Evolutionary conservation across 352 stramenopile species (phyloP).

Genomic region (Aphanomyces invadans): DNA sequence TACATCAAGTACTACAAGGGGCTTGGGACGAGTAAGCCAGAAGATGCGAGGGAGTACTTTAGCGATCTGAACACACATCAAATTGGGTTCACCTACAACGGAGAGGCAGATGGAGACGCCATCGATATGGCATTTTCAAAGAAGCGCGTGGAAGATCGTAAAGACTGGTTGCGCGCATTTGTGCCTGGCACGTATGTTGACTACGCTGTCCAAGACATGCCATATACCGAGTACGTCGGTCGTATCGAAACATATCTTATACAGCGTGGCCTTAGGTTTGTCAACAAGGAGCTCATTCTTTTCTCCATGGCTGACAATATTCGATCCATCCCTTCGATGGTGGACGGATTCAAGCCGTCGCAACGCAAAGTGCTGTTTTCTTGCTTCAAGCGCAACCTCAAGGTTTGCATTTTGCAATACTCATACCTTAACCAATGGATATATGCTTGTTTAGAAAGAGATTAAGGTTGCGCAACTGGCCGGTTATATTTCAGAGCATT

Average conservation of each 20-base stretch:
- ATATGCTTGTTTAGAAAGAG: constrained; percentile 35
- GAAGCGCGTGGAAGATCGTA: constrained; percentile 92
- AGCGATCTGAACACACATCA: constrained; percentile 89
- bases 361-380: constrained; percentile 97
- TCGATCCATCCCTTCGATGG: constrained; percentile 90
- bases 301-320: constrained; percentile 98
- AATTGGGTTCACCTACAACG: constrained; percentile 91
- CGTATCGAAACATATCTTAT: neutral
- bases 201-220: constrained; percentile 88
- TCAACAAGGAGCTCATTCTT: constrained; percentile 98
- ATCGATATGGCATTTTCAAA: constrained; percentile 98
- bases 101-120: constrained; percentile 76
- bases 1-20: constrained; percentile 99
- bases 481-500: constrained; percentile 97
- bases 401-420: constrained; percentile 44
- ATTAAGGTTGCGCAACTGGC: constrained; percentile 92
- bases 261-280: constrained; percentile 62
- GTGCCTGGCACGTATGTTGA: constrained; percentile 85
- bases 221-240: constrained; percentile 83
- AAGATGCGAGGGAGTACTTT: constrained; percentile 98
- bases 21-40: constrained; percentile 95
- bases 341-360: constrained; percentile 98
- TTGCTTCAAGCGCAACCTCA: constrained; percentile 98
- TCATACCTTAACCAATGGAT: neutral
- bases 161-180: constrained; percentile 92